Conservation (phyloP, 306 rosid species). For the Medicago lupulina region DNA sequence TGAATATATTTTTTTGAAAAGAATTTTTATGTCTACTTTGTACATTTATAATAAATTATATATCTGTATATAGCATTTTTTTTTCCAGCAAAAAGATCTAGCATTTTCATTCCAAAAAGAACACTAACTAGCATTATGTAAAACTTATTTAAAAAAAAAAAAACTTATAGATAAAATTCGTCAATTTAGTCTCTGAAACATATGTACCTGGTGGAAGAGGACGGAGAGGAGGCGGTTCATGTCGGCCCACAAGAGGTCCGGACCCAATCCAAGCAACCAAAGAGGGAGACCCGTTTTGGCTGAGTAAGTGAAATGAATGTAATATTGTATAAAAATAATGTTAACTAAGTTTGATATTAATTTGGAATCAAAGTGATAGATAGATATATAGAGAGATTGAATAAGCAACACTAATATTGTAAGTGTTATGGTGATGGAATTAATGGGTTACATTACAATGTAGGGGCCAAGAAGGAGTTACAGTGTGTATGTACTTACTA, state of each 20-base stretch:
- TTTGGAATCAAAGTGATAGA: not conserved
- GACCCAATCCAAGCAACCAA: conserved; percentile 94
- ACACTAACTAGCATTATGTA: no score
- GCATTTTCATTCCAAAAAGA: no score
- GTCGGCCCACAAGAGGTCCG: conserved; percentile 89
- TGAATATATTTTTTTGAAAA: not conserved
- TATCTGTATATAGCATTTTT: no score
- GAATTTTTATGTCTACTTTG: no score
- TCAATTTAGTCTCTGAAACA: not conserved
- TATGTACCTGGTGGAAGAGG: conserved; percentile 84
- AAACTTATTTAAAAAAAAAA: no score
- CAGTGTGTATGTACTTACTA: not conserved
- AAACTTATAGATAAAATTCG: no score
- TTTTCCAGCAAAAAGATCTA: no score
- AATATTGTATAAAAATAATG: not conserved
- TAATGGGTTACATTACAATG: not conserved
- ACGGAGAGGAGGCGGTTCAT: conserved; percentile 93
- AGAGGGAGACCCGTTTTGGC: conserved; percentile 98
- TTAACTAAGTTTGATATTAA: not conserved
- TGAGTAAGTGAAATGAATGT: not conserved
- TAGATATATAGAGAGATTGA: not conserved
- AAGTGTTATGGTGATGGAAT: not conserved
- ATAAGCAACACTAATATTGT: not conserved
- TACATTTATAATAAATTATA: no score
- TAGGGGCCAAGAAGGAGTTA: not conserved